Percentiles rank a stretch among this genome's conserved stretches.
phyloP scores from a whole-genome alignment of 805 yeast genomes.

The Komagataella kurtzmanii region DNA sequence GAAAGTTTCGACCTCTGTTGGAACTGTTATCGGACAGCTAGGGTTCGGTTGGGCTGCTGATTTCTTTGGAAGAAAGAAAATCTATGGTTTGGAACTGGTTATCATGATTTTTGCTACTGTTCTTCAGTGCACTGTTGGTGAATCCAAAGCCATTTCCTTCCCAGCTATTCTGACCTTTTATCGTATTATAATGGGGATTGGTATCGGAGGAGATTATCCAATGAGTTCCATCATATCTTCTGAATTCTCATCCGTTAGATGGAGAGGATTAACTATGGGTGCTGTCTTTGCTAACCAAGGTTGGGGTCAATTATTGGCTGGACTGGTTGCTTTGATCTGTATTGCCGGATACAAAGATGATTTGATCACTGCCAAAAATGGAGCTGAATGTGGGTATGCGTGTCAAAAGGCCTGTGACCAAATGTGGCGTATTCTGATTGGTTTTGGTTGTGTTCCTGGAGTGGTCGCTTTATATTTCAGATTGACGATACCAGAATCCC shows the following conservation, averaged over 20 bases:
- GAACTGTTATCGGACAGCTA: slow-evolving; percentile 74
- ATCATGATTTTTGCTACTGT: slow-evolving; percentile 61
- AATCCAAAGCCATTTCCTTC: slow-evolving; percentile 51
- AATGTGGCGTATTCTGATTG: slow-evolving; percentile 76
- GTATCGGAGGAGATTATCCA: slow-evolving; percentile 88
- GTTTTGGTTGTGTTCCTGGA: slow-evolving; percentile 77
- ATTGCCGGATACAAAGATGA: slow-evolving; percentile 56
- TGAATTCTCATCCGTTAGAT: slow-evolving; percentile 73
- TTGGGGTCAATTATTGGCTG: slow-evolving; percentile 73
- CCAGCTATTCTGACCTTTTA: slow-evolving; percentile 53
- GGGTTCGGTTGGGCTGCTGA: slow-evolving; percentile 68
- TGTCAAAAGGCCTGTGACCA: slow-evolving; percentile 66
- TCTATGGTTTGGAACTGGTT: slow-evolving; percentile 68
- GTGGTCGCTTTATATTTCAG: slow-evolving; percentile 63
- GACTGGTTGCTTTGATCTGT: slow-evolving; percentile 53
- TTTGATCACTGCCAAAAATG: slow-evolving; percentile 32
- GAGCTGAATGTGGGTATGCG: slow-evolving; percentile 39
- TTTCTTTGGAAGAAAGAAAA: slow-evolving; percentile 59
- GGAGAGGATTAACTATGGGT: slow-evolving; percentile 89
- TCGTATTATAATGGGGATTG: slow-evolving; percentile 75
- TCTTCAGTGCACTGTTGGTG: slow-evolving; percentile 53
- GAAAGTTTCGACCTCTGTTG: slow-evolving; percentile 76
- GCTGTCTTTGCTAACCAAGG: slow-evolving; percentile 87
- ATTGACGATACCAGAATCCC: slow-evolving; percentile 77
- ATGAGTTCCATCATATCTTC: slow-evolving; percentile 75